Percentiles rank a stretch among this genome's conserved stretches.
Evolutionary conservation across 2,329 filamentous ascomycete genomes (phyloP).

Genomic region (Biscogniauxia sp.): DNA sequence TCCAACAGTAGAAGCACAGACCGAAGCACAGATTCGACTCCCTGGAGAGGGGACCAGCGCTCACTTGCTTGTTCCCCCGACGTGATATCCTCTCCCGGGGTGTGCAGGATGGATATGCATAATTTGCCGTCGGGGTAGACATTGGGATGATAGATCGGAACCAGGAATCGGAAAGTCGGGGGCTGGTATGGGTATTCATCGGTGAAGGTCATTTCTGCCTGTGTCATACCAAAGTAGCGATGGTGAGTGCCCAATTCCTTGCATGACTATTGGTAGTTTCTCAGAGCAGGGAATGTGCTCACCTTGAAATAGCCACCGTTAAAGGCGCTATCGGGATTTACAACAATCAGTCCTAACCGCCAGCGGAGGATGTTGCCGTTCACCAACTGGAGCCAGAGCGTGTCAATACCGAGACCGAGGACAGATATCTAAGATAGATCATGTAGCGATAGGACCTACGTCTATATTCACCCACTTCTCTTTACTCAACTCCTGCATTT

Average conservation of each 20-base stretch:
- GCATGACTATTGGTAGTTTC: conserved; percentile 1
- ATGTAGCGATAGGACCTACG: conserved; percentile 44
- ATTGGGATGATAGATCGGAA: conserved; percentile 85
- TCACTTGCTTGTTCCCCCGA: conserved; percentile 88
- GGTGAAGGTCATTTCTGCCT: conserved; percentile 84
- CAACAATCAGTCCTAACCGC: conserved; percentile 84
- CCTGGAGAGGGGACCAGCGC: conserved; percentile 91
- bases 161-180: conserved; percentile 81
- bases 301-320: conserved; percentile 88
- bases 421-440: not conserved
- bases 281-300: conserved; percentile 15
- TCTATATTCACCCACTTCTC: conserved; percentile 95
- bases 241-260: not conserved
- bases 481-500: conserved; percentile 76
- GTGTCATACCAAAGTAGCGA: not conserved
- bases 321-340: conserved; percentile 89
- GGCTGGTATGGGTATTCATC: conserved; percentile 87
- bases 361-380: conserved; percentile 84
- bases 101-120: conserved; percentile 95
- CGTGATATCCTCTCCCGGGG: conserved; percentile 86
- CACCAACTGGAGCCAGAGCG: conserved; percentile 54
- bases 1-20: conserved; percentile 90
- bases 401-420: conserved; percentile 12
- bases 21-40: conserved; percentile 90
- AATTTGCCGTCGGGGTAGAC: conserved; percentile 87